Evolutionary conservation across 371 early-diverging fungal genomes (phyloP), one percentile per base, ranked within the genome.

Genomic region (Zancudomyces culisetae): DNA sequence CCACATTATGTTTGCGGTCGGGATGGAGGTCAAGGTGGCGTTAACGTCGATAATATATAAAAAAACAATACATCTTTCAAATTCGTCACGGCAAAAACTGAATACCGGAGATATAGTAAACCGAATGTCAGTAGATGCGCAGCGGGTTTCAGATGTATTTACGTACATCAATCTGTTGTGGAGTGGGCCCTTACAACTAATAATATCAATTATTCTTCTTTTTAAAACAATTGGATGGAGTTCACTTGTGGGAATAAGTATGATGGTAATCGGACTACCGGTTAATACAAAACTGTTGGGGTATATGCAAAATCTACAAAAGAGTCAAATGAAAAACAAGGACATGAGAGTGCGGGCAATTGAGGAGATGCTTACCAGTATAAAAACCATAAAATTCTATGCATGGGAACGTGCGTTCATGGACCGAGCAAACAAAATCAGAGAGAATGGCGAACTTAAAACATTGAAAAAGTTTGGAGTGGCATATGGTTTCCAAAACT

Each of bases 291-390:
- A 61, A 19, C 53, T 81, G 46, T 75, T 78, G 2, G 65, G 67
- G 22, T 70, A 59, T 50, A 79, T 85, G 73, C 78, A 85, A 27
- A 66, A 60, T 6, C 69, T 80, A 27, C 85, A 89, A 63, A 83
- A 86, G 71, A 66, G 69, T 28, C 86, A 90, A 61, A 90, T 93
- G 92, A 76, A 72, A 20, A 87, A 83, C 67, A 90, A 90, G 68
- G 94, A 94, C 63, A 61, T 67, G 19, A 75, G 96, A 57, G 83
- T 90, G 51, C 87, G 85, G 66, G 60, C 88, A 57, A 90, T 90
- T 85, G 83, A 93, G 66, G 97, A 96, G 70, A 64, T 91, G 6
- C 64, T 97, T 53, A 82, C 81, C 53, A 93, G 91, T 13, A 93
- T 94, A 60, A 86, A 87, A 59, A 87, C 90, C 27, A 83, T 91